Conservation (phyloP, 805 yeast genomes). For the Candida michaelii region DNA sequence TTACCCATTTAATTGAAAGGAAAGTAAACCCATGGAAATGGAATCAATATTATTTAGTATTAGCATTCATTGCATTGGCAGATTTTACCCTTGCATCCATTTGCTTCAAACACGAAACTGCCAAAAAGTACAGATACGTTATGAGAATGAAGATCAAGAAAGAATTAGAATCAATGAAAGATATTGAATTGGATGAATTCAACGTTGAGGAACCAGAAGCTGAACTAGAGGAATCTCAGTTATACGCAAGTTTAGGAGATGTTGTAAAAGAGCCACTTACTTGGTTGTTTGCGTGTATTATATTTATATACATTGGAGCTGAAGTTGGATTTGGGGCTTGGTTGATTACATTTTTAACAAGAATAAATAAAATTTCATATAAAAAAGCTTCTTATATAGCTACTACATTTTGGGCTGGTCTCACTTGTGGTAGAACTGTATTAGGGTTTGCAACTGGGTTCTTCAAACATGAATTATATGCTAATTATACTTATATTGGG, state of each 20-base stretch:
- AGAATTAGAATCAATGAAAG: slow-evolving; percentile 8
- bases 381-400: slow-evolving; percentile 46
- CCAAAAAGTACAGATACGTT: slow-evolving; percentile 40
- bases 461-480: slow-evolving; percentile 48
- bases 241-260: slow-evolving; percentile 24
- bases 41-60: slow-evolving; percentile 45
- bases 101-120: slow-evolving; percentile 44
- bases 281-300: slow-evolving; percentile 38
- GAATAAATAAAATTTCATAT: slow-evolving; percentile 39
- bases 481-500: slow-evolving; percentile 40
- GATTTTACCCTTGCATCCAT: slow-evolving; percentile 23
- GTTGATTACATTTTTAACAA: slow-evolving; percentile 47
- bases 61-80: slow-evolving; percentile 26
- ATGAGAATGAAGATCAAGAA: slow-evolving; percentile 8
- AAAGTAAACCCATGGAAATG: slow-evolving; percentile 44
- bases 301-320: slow-evolving; percentile 52
- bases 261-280: slow-evolving; percentile 35
- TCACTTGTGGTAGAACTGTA: slow-evolving; percentile 48
- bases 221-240: neutral
- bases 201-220: neutral
- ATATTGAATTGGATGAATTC: slow-evolving; percentile 15
- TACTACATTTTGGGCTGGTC: slow-evolving; percentile 51
- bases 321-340: slow-evolving; percentile 56
- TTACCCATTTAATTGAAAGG: slow-evolving; percentile 39
- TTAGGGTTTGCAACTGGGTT: slow-evolving; percentile 55